Percentiles rank a stretch among this genome's conserved stretches.
Evolutionary conservation across 306 rosid species (phyloP).

Genomic region (Ceratonia siliqua): DNA sequence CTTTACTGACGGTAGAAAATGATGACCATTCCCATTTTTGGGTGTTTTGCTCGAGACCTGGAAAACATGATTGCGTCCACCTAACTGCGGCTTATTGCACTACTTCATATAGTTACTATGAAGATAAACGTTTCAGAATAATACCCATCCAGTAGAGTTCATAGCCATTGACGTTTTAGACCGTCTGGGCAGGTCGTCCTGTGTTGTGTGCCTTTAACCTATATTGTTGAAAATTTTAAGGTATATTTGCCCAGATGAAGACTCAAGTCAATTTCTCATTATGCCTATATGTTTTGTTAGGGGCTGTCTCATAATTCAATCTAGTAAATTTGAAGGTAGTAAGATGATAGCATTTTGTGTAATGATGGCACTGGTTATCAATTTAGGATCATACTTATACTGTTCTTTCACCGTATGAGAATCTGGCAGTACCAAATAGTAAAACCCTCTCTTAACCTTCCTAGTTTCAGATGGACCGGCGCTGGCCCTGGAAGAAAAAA

Average conservation of each 20-base stretch:
- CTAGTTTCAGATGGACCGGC: conserved; percentile 73
- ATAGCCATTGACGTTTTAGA: background rate
- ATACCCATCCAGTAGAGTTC: background rate
- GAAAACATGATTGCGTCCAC: background rate
- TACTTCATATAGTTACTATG: background rate
- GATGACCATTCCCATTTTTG: background rate
- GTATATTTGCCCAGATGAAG: background rate
- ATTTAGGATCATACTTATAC: conserved; percentile 9
- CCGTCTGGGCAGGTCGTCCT: background rate
- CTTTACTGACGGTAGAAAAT: conserved; percentile 10
- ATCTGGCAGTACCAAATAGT: conserved; percentile 3
- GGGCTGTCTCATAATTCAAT: background rate
- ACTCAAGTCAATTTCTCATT: background rate
- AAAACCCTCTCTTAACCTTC: conserved; percentile 13
- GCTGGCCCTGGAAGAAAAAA: conserved; percentile 99
- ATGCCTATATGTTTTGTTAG: background rate
- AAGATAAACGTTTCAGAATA: background rate
- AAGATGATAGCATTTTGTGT: background rate
- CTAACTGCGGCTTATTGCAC: background rate
- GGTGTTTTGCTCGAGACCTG: background rate
- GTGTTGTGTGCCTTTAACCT: background rate
- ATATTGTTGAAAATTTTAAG: background rate
- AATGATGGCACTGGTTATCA: conserved; percentile 1
- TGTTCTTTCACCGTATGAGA: background rate
- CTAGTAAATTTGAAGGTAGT: background rate